These are phyloP conservation scores for Penicillium vulpinum DNA, from an alignment of 2,329 filamentous ascomycete species.

Conservation along the genomic window DNA sequence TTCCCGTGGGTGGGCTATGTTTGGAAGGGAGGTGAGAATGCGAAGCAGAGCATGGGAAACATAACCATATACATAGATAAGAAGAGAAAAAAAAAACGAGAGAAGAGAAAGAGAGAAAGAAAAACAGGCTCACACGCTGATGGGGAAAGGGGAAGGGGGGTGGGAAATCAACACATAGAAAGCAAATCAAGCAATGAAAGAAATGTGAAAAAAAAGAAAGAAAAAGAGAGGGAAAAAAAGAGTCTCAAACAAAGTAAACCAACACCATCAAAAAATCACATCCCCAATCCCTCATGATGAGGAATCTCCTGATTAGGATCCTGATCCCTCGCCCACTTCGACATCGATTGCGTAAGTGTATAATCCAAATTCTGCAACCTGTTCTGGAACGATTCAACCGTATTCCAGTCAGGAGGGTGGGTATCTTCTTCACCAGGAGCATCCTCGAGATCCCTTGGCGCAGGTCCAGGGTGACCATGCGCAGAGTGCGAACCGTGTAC, in stretches of 20 bases:
- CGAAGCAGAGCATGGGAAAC: not conserved
- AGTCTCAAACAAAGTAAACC: not conserved
- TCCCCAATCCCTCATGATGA: slow-evolving; percentile 24
- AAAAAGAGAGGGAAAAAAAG: not conserved
- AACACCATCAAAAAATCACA: slow-evolving; percentile 15
- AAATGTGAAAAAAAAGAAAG: not conserved
- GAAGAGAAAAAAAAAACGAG: not conserved
- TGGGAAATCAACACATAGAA: not conserved
- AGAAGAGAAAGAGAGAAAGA: slow-evolving; percentile 7
- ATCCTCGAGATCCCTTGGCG: slow-evolving; percentile 11
- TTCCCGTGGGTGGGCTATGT: slow-evolving; percentile 8
- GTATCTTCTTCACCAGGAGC: slow-evolving; percentile 11
- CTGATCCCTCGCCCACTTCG: slow-evolving; percentile 23
- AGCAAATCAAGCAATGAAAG: not conserved
- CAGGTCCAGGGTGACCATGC: not conserved
- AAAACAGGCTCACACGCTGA: not conserved
- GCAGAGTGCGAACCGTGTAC: not conserved
- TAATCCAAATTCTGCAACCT: slow-evolving; percentile 17
- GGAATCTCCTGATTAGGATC: slow-evolving; percentile 23
- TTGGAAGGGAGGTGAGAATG: not conserved
- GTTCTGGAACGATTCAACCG: slow-evolving; percentile 24
- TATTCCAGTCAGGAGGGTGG: slow-evolving; percentile 21
- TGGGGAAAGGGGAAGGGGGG: not conserved
- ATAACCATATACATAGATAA: slow-evolving; percentile 6
- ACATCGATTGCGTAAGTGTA: slow-evolving; percentile 23